Evolutionary conservation across 1,284 basidiomycete genomes (phyloP), one percentile per base, ranked within the genome.

Genomic region (Cutaneotrichosporon daszewskae): DNA sequence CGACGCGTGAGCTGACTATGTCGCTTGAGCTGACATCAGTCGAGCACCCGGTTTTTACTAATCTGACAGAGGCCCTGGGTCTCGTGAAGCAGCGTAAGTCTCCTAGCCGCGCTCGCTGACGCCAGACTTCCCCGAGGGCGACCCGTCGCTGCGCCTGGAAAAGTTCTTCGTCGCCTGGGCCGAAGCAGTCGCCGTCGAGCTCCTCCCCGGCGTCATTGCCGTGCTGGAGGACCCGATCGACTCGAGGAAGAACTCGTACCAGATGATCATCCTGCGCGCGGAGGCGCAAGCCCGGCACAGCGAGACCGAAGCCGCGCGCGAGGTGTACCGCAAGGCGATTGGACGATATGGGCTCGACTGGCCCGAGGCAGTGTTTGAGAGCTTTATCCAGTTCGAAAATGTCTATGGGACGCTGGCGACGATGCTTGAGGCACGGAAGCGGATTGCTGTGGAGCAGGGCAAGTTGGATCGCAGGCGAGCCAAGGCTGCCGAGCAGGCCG

Each of bases 291-390:
- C 59, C 64, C 80, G 79, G 51, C 74, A 79, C 19, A 74, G 77
- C 34, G 73, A 78, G 49, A 72, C 80, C 47, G 75, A 78, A 11
- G 72, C 77, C 38, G 84, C 83, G 1, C 79, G 87, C 26, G 73
- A 77, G 19, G 72, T 80, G 4, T 90, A 85, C 69, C 71, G 73
- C 17, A 77, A 81, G 44, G 74, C 83, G 12, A 78, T 80, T 9
- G 60, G 52, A 40, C 72, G 75, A 33, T 54, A 58, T 5, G 84
- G 83, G 62, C 59, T 94, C 31, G 91, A 96, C 68, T 95, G 90
- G 84, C 88, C 91, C 0, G 90, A 95, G 66, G 84, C 82, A 3
- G 74, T 97, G 5, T 88, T 88, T 79, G 85, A 91, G 47, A 84
- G 85, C 0, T 95, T 87, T 83, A 62, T 83, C 5, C 72, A 77